Percentiles rank a stretch among this genome's conserved stretches.
Evolutionary conservation across 169 alveolate genomes (phyloP).

Genomic region (Amoebophrya sp.): DNA sequence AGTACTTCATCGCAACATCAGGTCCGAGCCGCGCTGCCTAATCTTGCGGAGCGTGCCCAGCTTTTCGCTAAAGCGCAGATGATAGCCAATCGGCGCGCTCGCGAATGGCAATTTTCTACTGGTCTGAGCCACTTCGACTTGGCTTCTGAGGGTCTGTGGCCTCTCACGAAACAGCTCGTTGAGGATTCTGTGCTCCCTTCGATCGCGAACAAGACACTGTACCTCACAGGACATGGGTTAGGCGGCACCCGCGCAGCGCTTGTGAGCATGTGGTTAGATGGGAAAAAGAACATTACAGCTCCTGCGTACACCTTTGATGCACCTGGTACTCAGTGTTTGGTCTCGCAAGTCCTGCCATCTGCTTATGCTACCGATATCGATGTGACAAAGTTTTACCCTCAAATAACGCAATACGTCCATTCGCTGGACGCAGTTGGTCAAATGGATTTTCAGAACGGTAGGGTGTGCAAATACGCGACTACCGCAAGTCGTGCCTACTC

Average conservation of each 20-base stretch:
- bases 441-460: neutral
- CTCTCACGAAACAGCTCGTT: too few relatives aligned
- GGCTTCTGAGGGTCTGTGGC: too few relatives aligned
- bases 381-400: neutral
- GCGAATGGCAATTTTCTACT: too few relatives aligned
- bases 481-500: too few relatives aligned
- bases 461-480: neutral
- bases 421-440: neutral
- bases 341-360: neutral
- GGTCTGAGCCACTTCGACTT: too few relatives aligned
- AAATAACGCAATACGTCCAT: neutral
- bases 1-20: too few relatives aligned
- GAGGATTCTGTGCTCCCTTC: neutral
- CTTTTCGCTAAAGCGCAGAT: too few relatives aligned
- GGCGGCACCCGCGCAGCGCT: neutral
- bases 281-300: neutral
- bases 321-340: neutral
- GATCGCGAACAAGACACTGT: neutral
- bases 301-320: neutral
- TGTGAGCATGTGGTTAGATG: neutral
- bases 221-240: neutral
- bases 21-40: too few relatives aligned
- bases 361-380: neutral
- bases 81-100: too few relatives aligned
- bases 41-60: too few relatives aligned